Evolutionary conservation across 495 filamentous ascomycete genomes (phyloP), one percentile per base, ranked within the genome.

Genomic region (Aspergillus kassunensis): DNA sequence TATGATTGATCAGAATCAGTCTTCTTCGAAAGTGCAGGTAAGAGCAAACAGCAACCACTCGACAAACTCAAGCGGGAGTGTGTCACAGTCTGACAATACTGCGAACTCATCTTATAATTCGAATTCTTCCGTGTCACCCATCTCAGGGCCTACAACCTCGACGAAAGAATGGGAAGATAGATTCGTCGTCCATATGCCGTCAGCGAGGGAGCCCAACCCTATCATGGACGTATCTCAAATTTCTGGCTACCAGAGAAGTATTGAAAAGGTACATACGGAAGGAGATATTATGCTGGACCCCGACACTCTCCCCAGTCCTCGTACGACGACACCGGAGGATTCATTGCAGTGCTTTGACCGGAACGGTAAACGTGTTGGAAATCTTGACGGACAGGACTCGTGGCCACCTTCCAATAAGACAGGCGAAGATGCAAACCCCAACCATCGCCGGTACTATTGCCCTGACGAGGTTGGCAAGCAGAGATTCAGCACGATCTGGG

Each of bases 171-270:
- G 73, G 71, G 69, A 70, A 33, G 73, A 77, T 47, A 61, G 65
- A 59, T 76, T 75, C 44, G 72, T 76, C 34, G 68, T 76, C 12
- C 57, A 77, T 20, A 78, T 76, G 71, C 74, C 71, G 1, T 68
- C 68, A 27, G 72, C 74, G 1, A 69, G 67, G 35, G 68, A 76
- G 0, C 72, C 74, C 2, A 75, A 73, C 3, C 65, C 69, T 2
- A 64, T 55, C 1, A 69, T 76, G 65, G 70, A 68, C 7, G 59
- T 58, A 0, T 61, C 68, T 24, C 65, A 77, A 50, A 75, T 76
- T 11, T 42, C 59, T 4, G 54, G 73, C 6, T 78, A 71, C 43
- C 74, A 76, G 27, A 60, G 64, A 29, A 69, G 60, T 19, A 69
- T 75, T 13, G 69, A 71, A 24, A 59, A 51, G 27, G 61, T 65